Base-by-base conservation (phyloP, 2,329 filamentous ascomycete species). In the Microsporum ferrugineum region DNA sequence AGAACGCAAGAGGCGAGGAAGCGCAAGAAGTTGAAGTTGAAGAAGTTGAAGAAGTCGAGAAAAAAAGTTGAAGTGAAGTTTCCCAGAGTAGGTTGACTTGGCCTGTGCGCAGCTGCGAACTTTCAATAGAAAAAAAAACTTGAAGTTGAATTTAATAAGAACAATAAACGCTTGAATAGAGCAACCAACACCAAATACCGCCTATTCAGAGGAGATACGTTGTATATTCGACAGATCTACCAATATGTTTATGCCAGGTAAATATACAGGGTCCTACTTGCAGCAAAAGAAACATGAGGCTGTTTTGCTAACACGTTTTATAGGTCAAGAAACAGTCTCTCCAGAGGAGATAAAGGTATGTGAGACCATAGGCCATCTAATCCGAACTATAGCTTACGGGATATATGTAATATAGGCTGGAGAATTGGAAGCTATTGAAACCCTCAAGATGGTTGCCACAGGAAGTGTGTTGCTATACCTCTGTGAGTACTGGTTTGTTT, bases 401-500 rank as follows among this genome's bases (percentile, higher is more conserved):
- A 39, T 34, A 29, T 36, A 7, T 23, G 6, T 34, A 23, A 39
- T 34, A 17, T 57, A 78, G 76, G 74, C 73, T 58, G 78, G 78
- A 69, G 82, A 85, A 72, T 72, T 77, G 49, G 75, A 80, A 67
- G 83, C 83, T 31, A 71, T 70, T 60, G 72, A 76, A 65, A 81
- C 81, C 51, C 75, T 86, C 67, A 79, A 80, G 70, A 76, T 77
- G 70, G 81, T 81, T 57, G 70, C 80, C 62, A 76, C 77, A 51
- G 78, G 79, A 60, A 82, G 81, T 66, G 71, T 82, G 58, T 71
- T 84, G 33, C 78, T 86, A 57, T 86, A 86, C 73, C 77, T 86
- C 58, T 84, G 84, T 86, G 79, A 65, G 82, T 70, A 3, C 6
- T n/a, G n/a, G 5, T 33, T 6, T 29, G 4, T 23, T 51, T 41